A percentile compares a stretch with the other conserved stretches of the same genome.
phyloP scores from a whole-genome alignment of 2,329 filamentous ascomycete genomes.

The Scedosporium minutisporum region DNA sequence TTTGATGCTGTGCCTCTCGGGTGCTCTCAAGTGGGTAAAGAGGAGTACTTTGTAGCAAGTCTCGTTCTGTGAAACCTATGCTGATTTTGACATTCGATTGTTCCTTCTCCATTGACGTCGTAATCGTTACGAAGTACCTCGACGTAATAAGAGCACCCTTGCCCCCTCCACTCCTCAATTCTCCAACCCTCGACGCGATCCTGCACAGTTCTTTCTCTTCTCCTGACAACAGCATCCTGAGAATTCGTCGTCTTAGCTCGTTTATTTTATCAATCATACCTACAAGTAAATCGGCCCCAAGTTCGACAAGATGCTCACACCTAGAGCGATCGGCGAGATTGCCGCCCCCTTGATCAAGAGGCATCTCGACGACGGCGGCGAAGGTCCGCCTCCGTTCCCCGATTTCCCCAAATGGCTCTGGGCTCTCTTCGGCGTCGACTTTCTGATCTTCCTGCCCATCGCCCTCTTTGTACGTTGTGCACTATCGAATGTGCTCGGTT shows the following conservation, averaged over 20 bases:
- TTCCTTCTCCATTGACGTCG: no score
- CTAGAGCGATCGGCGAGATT: background rate
- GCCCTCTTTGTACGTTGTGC: background rate
- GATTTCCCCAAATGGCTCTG: slow-evolving; percentile 2
- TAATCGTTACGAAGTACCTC: no score
- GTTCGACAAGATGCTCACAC: background rate
- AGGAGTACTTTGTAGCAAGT: no score
- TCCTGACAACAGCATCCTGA: background rate
- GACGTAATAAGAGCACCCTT: no score
- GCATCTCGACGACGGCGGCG: background rate
- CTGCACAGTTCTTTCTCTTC: background rate
- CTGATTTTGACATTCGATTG: no score
- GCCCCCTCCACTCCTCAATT: no score
- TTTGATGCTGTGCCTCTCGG: no score
- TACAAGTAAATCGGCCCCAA: background rate
- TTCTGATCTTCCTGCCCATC: slow-evolving; percentile 4
- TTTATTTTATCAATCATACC: background rate
- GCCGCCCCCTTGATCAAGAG: slow-evolving; percentile 3
- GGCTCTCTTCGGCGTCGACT: background rate
- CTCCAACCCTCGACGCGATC: no score
- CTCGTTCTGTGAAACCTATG: no score
- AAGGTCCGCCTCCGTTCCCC: background rate
- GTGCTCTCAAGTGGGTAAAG: no score
- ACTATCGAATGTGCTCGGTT: no score
- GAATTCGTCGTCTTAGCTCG: background rate